Evolutionary conservation across 2,329 filamentous ascomycete species (phyloP), one percentile per base, ranked within the genome.

Genomic region (Coniochaeta ligniaria): DNA sequence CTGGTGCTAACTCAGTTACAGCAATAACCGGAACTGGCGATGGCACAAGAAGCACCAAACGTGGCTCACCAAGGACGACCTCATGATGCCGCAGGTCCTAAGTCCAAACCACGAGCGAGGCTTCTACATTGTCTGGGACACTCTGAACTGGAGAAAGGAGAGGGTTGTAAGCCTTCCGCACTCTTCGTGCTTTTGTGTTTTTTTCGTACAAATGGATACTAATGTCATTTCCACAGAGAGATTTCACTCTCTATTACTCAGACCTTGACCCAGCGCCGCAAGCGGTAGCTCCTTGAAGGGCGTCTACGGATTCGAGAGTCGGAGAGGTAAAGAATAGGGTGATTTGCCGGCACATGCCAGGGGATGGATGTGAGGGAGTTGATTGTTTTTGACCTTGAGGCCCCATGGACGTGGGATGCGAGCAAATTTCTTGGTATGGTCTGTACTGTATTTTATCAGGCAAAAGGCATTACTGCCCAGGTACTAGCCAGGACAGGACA

Each of bases 21-120:
- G 85, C 50, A 83, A 84, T 66, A 81, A 80, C 61, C 80, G 86
- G 22, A 86, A 86, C 70, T 89, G 86, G 86, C 77, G 86, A 63
- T 89, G 85, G 82, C 85, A 89, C 70, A 87, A 87, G 75, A 86
- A 86, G 70, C 73, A 85, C 26, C 83, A 85, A 65, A 72, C 87
- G 26, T 89, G 86, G 86, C 73, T 89, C 57, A 88, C 86, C 6
- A 88, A 88, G 71, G 86, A 88, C 66, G 84, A 88, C 60, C 75
- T 84, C 65, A 84, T 88, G 83, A 80, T 82, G 52, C 85, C 85
- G 33, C 83, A 85, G 61, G 77, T 81, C 17, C 71, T 88, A 52
- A 83, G 82, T 59, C 78, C 79, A 14, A 81, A 76, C 59, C 82
- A 84, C 57, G 86, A 89, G 72, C 81, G 85, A 62, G 86, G 86